Evolutionary conservation across 2,329 filamentous ascomycete genomes (phyloP), one percentile per base, ranked within the genome.

Genomic region (Clarireedia homoeocarpa): DNA sequence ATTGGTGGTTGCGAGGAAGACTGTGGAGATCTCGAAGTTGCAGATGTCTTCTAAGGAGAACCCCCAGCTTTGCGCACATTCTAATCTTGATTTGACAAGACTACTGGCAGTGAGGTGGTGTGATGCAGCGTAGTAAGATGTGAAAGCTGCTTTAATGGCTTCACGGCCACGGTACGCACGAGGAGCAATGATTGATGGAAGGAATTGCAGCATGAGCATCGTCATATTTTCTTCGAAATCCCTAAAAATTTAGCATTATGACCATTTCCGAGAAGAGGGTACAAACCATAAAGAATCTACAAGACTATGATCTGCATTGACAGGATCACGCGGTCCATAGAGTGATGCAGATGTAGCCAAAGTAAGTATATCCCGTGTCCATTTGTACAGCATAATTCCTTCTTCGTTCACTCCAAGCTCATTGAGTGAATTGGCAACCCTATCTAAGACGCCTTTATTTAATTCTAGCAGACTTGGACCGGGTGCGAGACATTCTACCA

Each of bases 321-420:
- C 70, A 0, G 75, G 74, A 60, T 78, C 76, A 0, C 71, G 55
- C 1, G 72, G 69, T 1, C 77, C 76, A 56, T 74, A 79, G n/a
- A 79, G 64, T 3, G 73, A 71, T 24, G 69, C 61, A 5, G 70
- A 69, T 0, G 72, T 73, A 9, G 74, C 73, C 3, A 71, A 52
- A 2, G 71, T 73, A 57, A 77, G 70, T 4, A 70, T 59, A 36
- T 73, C 62, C n/a, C 73, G 68, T 27, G 71, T 57, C 73, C 73
- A 77, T 4, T 64, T 46, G 58, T 69, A 78, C 0, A 78, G 53
- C 12, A 48, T 52, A 47, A 62, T 39, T 12, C 71, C 70, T 1
- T 68, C 65, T 7, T 72, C 65, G 26, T 69, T 60, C 15, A 59
- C 51, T 30, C n/a, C 58, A 40, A 70, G 61, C 5, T 47, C 51